Conservation (phyloP, 768 basidiomycete genomes). For the Paxillus rubicundulus region DNA sequence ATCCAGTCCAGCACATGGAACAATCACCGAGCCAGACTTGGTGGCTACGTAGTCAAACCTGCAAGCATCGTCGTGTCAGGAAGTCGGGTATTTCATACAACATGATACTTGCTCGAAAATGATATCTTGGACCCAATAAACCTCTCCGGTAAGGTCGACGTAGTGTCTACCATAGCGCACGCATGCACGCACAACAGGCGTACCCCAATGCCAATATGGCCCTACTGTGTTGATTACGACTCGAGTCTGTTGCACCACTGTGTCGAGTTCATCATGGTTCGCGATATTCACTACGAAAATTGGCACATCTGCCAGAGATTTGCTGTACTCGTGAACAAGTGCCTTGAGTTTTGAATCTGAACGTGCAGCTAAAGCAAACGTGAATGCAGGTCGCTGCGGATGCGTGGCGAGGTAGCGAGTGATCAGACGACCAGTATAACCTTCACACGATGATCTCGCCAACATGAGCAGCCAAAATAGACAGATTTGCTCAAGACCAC, state of each 20-base stretch:
- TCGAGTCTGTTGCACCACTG: constrained; percentile 51
- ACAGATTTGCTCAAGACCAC: not conserved
- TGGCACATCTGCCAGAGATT: constrained; percentile 41
- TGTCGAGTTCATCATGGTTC: constrained; percentile 50
- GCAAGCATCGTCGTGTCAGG: constrained; percentile 13
- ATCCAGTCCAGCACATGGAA: constrained; percentile 78
- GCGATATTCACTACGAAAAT: constrained; percentile 60
- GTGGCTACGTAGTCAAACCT: constrained; percentile 74
- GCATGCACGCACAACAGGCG: constrained; percentile 78
- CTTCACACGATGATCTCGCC: constrained; percentile 25
- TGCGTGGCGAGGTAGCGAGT: constrained; percentile 65
- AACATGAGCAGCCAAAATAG: constrained; percentile 10
- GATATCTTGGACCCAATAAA: constrained; percentile 61
- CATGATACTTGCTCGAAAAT: constrained; percentile 49
- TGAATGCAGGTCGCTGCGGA: constrained; percentile 56
- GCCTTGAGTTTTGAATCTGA: constrained; percentile 59
- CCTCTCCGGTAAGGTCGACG: constrained; percentile 80
- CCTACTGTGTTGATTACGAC: constrained; percentile 80
- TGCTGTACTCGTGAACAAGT: constrained; percentile 44
- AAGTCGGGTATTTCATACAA: constrained; percentile 1
- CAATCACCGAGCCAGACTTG: constrained; percentile 68
- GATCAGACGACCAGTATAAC: constrained; percentile 70
- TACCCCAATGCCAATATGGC: constrained; percentile 70
- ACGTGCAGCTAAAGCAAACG: constrained; percentile 67
- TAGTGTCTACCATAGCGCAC: constrained; percentile 76